These are phyloP conservation scores for Aspergillus ruber DNA, from an alignment of 2,329 filamentous ascomycete genomes.

Conservation along the genomic window DNA sequence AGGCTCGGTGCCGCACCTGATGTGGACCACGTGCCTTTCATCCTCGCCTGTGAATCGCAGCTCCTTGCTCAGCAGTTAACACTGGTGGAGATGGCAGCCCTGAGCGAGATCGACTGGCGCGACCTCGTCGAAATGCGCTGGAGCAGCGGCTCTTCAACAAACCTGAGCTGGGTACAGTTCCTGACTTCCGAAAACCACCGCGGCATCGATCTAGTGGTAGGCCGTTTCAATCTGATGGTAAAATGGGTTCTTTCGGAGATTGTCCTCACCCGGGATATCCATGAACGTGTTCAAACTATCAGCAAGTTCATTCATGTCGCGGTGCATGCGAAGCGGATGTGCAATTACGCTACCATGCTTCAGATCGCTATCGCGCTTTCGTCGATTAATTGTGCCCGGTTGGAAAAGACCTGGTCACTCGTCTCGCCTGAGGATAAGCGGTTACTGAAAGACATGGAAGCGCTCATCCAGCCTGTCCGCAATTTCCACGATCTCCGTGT, in stretches of 20 bases:
- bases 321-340: conserved; percentile 50
- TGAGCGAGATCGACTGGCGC: conserved; percentile 62
- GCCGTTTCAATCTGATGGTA: conserved; percentile 60
- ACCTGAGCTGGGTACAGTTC: conserved; percentile 57
- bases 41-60: conserved; percentile 57
- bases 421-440: conserved; percentile 50
- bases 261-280: conserved; percentile 51
- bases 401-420: conserved; percentile 54
- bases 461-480: conserved; percentile 54
- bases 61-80: conserved; percentile 58
- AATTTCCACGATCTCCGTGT: conserved; percentile 58
- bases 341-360: conserved; percentile 62
- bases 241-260: conserved; percentile 61
- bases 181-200: conserved; percentile 48
- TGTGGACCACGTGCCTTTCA: conserved; percentile 52
- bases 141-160: conserved; percentile 49
- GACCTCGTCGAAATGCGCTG: conserved; percentile 59
- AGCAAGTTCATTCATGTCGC: conserved; percentile 60
- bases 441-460: conserved; percentile 53
- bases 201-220: conserved; percentile 59
- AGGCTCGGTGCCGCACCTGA: conserved; percentile 7
- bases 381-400: conserved; percentile 52
- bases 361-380: conserved; percentile 59
- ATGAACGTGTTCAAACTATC: conserved; percentile 55
- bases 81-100: conserved; percentile 58